Conservation (phyloP, 768 basidiomycete species). For the Mycena chlorophos region DNA sequence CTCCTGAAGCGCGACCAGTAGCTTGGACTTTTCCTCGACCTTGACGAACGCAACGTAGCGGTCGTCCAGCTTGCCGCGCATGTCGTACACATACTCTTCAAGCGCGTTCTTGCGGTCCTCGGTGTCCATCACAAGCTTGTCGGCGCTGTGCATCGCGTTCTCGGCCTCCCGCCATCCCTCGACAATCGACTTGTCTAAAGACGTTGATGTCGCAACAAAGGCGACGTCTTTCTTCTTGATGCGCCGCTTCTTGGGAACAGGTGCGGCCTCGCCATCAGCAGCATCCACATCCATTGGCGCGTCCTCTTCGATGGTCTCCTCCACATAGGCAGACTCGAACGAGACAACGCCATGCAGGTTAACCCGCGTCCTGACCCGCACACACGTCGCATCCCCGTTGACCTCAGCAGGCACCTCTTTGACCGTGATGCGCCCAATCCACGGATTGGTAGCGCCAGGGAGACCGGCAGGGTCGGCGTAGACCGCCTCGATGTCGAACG, state of each 20-base stretch:
- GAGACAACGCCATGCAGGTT: conserved; percentile 85
- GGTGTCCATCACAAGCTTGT: conserved; percentile 97
- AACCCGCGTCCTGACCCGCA: conserved; percentile 89
- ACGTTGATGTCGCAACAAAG: conserved; percentile 63
- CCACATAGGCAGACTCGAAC: conserved; percentile 84
- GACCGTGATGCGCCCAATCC: conserved; percentile 78
- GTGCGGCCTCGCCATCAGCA: conserved; percentile 37
- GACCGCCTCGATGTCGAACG: conserved; percentile 84
- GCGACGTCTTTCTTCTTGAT: conserved; percentile 82
- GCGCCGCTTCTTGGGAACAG: conserved; percentile 75
- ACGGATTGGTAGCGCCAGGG: conserved; percentile 82
- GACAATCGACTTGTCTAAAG: conserved; percentile 62
- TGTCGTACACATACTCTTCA: conserved; percentile 98
- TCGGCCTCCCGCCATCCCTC: conserved; percentile 78
- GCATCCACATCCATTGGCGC: conserved; percentile 68
- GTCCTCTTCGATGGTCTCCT: conserved; percentile 76
- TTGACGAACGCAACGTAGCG: conserved; percentile 78
- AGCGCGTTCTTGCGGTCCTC: conserved; percentile 99
- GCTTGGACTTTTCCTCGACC: conserved; percentile 72
- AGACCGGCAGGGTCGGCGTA: conserved; percentile 75
- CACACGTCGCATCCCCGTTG: conserved; percentile 72
- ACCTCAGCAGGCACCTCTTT: conserved; percentile 74
- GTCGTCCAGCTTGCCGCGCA: conserved; percentile 87
- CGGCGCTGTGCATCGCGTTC: conserved; percentile 82
- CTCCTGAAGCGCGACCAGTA: conserved; percentile 67